Evolutionary conservation across 129 eudicot genomes (phyloP), one percentile per base, ranked within the genome.

Genomic region (Erigeron canadensis): DNA sequence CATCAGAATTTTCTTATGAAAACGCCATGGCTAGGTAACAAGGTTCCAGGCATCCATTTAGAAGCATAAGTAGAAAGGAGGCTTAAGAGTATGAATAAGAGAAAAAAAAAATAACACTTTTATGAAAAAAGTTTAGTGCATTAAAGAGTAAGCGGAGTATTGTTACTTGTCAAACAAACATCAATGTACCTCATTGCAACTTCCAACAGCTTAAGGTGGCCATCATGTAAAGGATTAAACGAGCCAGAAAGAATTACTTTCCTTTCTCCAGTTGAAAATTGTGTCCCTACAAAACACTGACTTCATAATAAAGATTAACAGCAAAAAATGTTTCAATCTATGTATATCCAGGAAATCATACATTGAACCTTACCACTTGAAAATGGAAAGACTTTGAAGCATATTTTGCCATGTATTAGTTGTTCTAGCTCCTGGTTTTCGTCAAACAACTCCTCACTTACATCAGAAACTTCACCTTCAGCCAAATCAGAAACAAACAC

Each of bases 221-320:
- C 98, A 74, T 84, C 87, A 67, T 94, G 98, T 70, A 94, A 74
- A 28, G 98, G 97, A 76, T 94, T 94, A 72, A 94, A 94, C 6
- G 98, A 94, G 69, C 98, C 98, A 3, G 97, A 81, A 40, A 94
- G 86, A 68, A 94, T 90, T 34, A 82, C 88, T 76, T 83, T 90
- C 80, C 99, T 88, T 69, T 94, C 93, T 46, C 54, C 84, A 72
- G 60, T 82, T 44, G 86, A 58, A 37, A 65, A 22, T 63, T 71
- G 79, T 23, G 63, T 65, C 73, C 77, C 98, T 92, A 87, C 76
- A 81, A 81, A 85, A 79, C 38, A 81, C 77, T 58, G 79, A 75
- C 80, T 85, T 75, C 81, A 79, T 60, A 86, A 61, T 82, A 70
- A 80, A 77, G 56, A 80, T 76, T 58, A 73, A 67, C 71, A 60